phyloP scores from a whole-genome alignment of 805 yeast species.

The Wickerhamomyces rabaulensis region DNA sequence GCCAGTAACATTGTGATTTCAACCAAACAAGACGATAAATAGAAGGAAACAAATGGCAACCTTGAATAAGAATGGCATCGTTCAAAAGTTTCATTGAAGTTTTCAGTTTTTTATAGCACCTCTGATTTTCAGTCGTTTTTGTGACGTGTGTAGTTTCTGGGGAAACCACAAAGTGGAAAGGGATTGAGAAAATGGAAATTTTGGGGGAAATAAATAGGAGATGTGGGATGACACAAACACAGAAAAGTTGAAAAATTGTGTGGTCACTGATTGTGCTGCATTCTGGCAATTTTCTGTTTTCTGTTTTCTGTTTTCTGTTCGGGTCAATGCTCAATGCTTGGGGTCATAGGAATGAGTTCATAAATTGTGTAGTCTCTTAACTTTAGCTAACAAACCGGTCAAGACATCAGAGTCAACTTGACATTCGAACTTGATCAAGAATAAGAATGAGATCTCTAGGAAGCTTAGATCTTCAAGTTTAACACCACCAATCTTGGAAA shows the following conservation, averaged over 20 bases:
- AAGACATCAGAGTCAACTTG: slow-evolving; percentile 34
- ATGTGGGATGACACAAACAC: not conserved
- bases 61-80: not conserved
- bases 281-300: no score
- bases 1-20: not conserved
- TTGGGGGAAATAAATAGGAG: no score
- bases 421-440: slow-evolving; percentile 44
- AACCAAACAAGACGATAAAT: not conserved
- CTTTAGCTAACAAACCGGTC: not conserved
- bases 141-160: not conserved
- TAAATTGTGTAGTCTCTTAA: not conserved
- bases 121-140: not conserved
- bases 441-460: slow-evolving; percentile 46
- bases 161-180: no score
- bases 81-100: not conserved
- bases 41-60: not conserved
- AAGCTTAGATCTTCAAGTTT: slow-evolving; percentile 36
- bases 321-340: no score
- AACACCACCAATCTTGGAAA: slow-evolving; percentile 44
- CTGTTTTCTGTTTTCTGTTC: no score
- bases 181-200: no score
- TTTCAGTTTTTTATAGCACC: not conserved
- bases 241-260: not conserved
- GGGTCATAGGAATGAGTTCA: no score
- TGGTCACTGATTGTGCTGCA: not conserved